Base-by-base conservation (phyloP, 2,329 filamentous ascomycete species). In the Dothiorella sarmentorum region DNA sequence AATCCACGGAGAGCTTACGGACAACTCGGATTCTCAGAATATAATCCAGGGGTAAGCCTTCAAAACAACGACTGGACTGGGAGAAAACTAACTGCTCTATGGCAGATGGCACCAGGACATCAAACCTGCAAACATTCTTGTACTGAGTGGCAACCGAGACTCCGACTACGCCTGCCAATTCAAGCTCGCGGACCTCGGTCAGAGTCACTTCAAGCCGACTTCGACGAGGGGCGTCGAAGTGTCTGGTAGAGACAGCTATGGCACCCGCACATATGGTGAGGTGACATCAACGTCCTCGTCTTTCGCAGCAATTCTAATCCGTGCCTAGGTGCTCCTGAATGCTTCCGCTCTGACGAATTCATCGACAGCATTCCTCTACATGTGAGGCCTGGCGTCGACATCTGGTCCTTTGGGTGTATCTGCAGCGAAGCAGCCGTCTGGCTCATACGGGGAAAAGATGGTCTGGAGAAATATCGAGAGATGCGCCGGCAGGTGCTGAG, bases 101-200 rank as follows among this genome's bases (percentile, higher is more conserved):
- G 11, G 27, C 22, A 77, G 73, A 1, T 73, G 73, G 64, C 75
- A 78, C 55, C 68, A 71, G 7, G 76, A 79, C 67, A 65, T 79
- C 56, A 79, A 78, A 61, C 68, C 74, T 20, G 68, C 72, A 29
- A 78, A 78, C 44, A 75, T 78, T 35, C 72, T 78, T 60, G 66
- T 65, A 0, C 64, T 71, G 0, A 33, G 62, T 3, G 63, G 56
- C 3, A 29, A 20, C 4, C 10, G 10, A 5, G 2, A 24, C 4
- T 57, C 56, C 3, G 7, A 7, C 15, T 64, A 58, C 10, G 60
- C 61, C 13, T 59, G 62, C 3, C 59, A 65, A 0, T 77, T 74
- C 63, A 76, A 76, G 57, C 64, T 78, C 0, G 71, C 71, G 0
- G 75, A 77, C 56, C 65, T 69, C 0, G 75, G 74, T 0, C 69